Base-by-base conservation (phyloP, 495 filamentous ascomycete species). In the Lentithecium fluviatile region DNA sequence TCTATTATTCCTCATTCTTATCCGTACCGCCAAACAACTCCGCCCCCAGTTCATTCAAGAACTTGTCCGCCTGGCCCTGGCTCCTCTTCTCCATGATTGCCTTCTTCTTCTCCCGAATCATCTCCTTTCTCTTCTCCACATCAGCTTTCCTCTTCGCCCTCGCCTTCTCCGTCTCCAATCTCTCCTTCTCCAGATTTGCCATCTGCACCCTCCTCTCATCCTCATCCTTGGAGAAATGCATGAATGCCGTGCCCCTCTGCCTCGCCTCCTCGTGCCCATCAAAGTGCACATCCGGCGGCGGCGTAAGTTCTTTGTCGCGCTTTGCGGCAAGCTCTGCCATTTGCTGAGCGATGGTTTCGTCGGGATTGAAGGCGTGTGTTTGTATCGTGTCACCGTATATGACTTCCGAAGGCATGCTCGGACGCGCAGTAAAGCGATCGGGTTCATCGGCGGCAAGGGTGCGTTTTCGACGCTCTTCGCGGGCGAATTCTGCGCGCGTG, bases 191-290 rank as follows among this genome's bases (percentile, higher is more conserved):
- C 58, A 98, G 71, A 47, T 78, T 80, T 71, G 80, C 79, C 90
- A 97, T 96, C 80, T 97, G 87, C 71, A 70, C 70, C 62, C 74
- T 73, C 53, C 94, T 76, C 54, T 75, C 75, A 51, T 75, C 83
- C 68, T 82, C 83, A 71, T 96, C 86, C 61, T 74, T 78, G 24
- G 85, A 88, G 69, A 98, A 97, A 32, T 81, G 80, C 71, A 91
- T 97, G 71, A 96, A 98, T 0, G 91, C 95, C 6, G 88, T 87
- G 0, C 94, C 95, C 69, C 92, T 93, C 38, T 83, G 89, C 50
- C 94, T 77, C 29, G 94, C 85, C 79, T 97, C 94, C 53, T 75
- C 77, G 57, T 78, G 81, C 0, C 90, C 89, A 74, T 96, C 86
- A 73, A 96, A 98, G 71, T 97, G 95, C 71, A 75, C 75, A 46